These are phyloP conservation scores for Hymenotorrendiella dingleyae DNA, from an alignment of 2,329 filamentous ascomycete genomes.

Conservation along the genomic window DNA sequence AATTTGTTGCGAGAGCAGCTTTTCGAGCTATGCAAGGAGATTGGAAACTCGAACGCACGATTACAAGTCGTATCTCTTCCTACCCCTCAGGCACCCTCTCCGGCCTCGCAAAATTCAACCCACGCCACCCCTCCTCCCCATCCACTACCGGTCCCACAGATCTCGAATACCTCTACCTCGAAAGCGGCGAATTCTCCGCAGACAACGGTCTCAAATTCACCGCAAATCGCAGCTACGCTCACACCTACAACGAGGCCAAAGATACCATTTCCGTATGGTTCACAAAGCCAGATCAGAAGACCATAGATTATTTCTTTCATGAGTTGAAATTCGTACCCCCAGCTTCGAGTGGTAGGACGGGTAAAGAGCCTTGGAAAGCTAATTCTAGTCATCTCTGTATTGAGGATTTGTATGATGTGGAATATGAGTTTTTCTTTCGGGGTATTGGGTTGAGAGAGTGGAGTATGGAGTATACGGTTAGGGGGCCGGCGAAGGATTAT, in stretches of 20 bases:
- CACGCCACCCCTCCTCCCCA: constrained; percentile 52
- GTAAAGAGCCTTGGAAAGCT: constrained; percentile 46
- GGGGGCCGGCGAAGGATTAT: constrained; percentile 71
- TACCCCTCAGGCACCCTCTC: constrained; percentile 60
- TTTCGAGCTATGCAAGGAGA: constrained; percentile 66
- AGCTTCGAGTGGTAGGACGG: constrained; percentile 20
- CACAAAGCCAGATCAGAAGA: constrained; percentile 52
- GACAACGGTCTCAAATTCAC: constrained; percentile 31
- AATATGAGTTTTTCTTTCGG: constrained; percentile 60
- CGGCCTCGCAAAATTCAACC: constrained; percentile 59
- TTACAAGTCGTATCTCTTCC: constrained; percentile 47
- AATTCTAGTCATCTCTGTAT: constrained; percentile 65
- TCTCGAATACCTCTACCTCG: constrained; percentile 59
- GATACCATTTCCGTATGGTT: constrained; percentile 71
- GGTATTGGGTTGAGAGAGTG: constrained; percentile 53
- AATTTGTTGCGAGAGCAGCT: constrained; percentile 58
- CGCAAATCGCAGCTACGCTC: constrained; percentile 52
- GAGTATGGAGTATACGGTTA: constrained; percentile 59
- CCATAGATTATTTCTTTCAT: constrained; percentile 70
- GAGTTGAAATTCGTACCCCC: constrained; percentile 54
- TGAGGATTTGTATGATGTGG: constrained; percentile 65
- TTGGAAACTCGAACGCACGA: constrained; percentile 57
- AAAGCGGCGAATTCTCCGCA: constrained; percentile 59
- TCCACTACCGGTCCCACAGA: constrained; percentile 42
- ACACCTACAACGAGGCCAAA: constrained; percentile 56